Evolutionary conservation across 2,329 filamentous ascomycete genomes (phyloP).

Genomic region (Fusarium pseudocircinatum): DNA sequence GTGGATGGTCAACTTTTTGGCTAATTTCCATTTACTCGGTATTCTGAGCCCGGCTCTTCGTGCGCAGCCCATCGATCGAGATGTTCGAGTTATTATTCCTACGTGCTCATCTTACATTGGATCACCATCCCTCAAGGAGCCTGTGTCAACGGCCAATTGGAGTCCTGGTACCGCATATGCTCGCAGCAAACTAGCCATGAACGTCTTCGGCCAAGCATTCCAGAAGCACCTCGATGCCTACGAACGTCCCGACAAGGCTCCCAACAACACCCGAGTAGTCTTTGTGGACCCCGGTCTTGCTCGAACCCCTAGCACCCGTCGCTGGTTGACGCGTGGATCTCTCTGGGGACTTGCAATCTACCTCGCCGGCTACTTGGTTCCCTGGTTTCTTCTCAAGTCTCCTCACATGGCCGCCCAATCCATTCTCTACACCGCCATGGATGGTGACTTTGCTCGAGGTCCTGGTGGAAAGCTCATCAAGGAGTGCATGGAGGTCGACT

Average conservation of each 20-base stretch:
- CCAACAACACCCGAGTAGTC: conserved; percentile 83
- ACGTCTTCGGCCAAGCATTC: conserved; percentile 88
- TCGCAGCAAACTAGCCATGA: conserved; percentile 79
- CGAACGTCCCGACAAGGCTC: conserved; percentile 82
- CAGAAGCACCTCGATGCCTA: conserved; percentile 92
- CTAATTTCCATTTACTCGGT: conserved; percentile 93
- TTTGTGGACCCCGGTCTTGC: conserved; percentile 87
- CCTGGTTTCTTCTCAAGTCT: conserved; percentile 90
- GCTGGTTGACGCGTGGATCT: conserved; percentile 87
- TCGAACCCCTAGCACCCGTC: conserved; percentile 85
- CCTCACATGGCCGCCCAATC: conserved; percentile 86
- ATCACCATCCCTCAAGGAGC: conserved; percentile 71
- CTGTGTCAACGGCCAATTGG: conserved; percentile 60
- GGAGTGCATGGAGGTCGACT: conserved; percentile 83
- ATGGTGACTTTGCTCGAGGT: conserved; percentile 72
- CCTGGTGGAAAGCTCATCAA: conserved; percentile 80
- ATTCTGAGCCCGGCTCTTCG: conserved; percentile 91
- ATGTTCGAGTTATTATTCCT: conserved; percentile 86
- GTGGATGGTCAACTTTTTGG: conserved; percentile 95
- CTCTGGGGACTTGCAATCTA: conserved; percentile 83
- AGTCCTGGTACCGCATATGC: conserved; percentile 68
- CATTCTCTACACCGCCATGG: conserved; percentile 87
- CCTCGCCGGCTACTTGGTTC: conserved; percentile 78
- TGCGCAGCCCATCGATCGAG: conserved; percentile 91
- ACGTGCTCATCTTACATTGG: conserved; percentile 91